These are phyloP conservation scores for Caryopteris hybrid DNA, from an alignment of 305 asterid species.

Conservation along the genomic window DNA sequence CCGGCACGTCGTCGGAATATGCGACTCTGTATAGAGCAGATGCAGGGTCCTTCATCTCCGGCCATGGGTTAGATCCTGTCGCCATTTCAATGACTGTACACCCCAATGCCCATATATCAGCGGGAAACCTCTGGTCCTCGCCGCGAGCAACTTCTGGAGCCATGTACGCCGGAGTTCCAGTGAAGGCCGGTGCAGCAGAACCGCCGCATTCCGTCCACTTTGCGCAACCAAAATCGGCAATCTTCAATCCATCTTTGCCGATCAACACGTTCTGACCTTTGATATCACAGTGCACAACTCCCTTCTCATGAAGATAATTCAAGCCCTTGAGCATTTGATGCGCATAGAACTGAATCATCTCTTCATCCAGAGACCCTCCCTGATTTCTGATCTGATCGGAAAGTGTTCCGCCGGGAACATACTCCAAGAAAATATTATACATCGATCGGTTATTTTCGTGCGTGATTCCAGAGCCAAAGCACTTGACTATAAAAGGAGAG, in stretches of 20 bases:
- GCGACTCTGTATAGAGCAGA: constrained; percentile 67
- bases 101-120: constrained; percentile 85
- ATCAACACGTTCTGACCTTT: constrained; percentile 48
- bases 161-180: constrained; percentile 88
- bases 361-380: constrained; percentile 36
- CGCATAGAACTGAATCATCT: constrained; percentile 22
- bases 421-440: constrained; percentile 50
- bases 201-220: constrained; percentile 9
- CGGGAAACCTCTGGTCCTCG: constrained; percentile 61
- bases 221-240: constrained; percentile 59
- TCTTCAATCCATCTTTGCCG: constrained; percentile 27
- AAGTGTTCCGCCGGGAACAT: constrained; percentile 51
- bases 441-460: constrained; percentile 15
- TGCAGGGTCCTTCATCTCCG: constrained; percentile 57
- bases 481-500: constrained; percentile 53
- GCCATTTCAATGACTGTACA: constrained; percentile 87
- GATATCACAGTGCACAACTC: constrained; percentile 51
- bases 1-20: constrained; percentile 47
- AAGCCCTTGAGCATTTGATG: constrained; percentile 39
- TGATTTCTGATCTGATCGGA: constrained; percentile 29
- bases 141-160: constrained; percentile 91
- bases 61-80: constrained; percentile 75
- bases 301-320: constrained; percentile 33
- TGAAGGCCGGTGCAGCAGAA: constrained; percentile 14
- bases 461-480: constrained; percentile 50